Evolutionary conservation across 352 stramenopile genomes (phyloP), one percentile per base, ranked within the genome.

Genomic region (Pythium angustatum): DNA sequence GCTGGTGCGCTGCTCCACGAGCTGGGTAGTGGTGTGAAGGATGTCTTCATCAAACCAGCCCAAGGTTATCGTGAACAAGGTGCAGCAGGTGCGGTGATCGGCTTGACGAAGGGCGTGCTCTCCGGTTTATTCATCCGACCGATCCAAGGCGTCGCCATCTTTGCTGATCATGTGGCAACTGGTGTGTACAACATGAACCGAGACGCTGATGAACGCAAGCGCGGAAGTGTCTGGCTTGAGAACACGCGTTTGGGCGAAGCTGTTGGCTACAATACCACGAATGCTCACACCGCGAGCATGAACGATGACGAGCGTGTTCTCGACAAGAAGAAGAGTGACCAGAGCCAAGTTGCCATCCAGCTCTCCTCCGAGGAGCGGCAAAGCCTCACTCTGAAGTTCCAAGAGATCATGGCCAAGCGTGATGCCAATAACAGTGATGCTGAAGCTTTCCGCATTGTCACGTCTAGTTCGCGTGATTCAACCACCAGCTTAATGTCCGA

Each of bases 81-180:
- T 7, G 70, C 80, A 5, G 79, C 78, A 27, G 83, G 83, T 17
- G 83, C 83, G 43, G 73, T 85, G 2, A 78, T 88, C 22, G 83
- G 83, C 0, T 28, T 90, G 1, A 77, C 71, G 11, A 90, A 88
- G 50, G 83, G 81, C 5, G 22, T 89, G 10, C 71, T 72, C 33
- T 45, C 48, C 2, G 73, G 73, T 5, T 56, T 93, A 3, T 65
- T 90, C 34, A 79, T 87, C 30, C 74, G 69, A 27, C 83, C 81
- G 1, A 66, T 91, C 19, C 63, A 86, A 24, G 83, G 83, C 3
- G 81, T 73, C 0, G 77, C 77, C 1, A 61, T 89, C 12, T 87
- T 93, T 66, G 80, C 81, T 3, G 80, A 90, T 41, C 79, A 88
- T 48, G 60, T 93, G 27, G 81, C 70, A 8, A 88, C 79, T n/a